Percentiles rank a stretch among this genome's conserved stretches.
Conservation (phyloP, 148 eudicot species). For the Persicaria maculosa region DNA sequence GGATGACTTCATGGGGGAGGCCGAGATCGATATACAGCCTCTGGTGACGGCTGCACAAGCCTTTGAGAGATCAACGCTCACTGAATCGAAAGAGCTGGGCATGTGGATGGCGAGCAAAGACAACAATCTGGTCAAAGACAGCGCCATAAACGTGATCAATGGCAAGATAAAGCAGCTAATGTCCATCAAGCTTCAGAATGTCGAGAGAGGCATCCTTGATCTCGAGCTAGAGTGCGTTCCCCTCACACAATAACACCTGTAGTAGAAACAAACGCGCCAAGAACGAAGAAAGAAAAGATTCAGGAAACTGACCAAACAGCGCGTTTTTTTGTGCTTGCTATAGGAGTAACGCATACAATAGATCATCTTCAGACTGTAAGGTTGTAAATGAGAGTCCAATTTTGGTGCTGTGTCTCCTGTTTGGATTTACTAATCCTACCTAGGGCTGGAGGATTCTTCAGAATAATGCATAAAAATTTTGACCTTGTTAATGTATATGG, state of each 20-base stretch:
- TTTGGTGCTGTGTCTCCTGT: neutral
- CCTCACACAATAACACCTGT: conserved; percentile 58
- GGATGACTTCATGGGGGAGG: conserved; percentile 97
- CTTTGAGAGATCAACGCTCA: conserved; percentile 32
- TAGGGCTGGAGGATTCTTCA: neutral
- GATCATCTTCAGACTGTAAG: neutral
- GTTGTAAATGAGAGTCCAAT: conserved; percentile 1
- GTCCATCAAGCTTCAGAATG: conserved; percentile 63
- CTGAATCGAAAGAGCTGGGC: conserved; percentile 48
- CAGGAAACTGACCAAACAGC: no score
- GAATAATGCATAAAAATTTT: neutral
- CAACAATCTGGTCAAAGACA: conserved; percentile 58
- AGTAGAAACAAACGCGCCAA: neutral
- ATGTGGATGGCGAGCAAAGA: conserved; percentile 69
- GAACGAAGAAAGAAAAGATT: no score
- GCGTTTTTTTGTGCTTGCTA: no score
- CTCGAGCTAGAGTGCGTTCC: conserved; percentile 94
- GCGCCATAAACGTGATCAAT: conserved; percentile 43
- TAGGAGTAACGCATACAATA: no score
- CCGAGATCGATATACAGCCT: conserved; percentile 87
- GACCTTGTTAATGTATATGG: neutral
- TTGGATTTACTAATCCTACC: neutral
- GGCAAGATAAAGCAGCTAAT: conserved; percentile 76
- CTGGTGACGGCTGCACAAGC: conserved; percentile 81
- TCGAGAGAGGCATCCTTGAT: conserved; percentile 76